Conservation (phyloP, 2,329 filamentous ascomycete genomes). For the Cladorrhinum sp. region DNA sequence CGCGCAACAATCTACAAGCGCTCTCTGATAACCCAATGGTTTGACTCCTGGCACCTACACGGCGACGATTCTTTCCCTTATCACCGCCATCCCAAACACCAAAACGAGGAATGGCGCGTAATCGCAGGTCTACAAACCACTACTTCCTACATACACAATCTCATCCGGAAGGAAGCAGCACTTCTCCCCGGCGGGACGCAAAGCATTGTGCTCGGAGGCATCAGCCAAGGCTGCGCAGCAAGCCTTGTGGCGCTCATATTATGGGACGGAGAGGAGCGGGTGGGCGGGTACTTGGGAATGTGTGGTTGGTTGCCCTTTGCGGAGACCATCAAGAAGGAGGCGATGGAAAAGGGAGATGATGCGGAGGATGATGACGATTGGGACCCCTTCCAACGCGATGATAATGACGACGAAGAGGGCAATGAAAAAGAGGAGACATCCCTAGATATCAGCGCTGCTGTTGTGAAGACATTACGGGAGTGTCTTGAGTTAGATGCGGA, state of each 20-base stretch:
- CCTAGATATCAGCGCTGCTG: background rate
- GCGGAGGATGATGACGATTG: conserved; percentile 15
- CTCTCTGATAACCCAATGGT: conserved; percentile 43
- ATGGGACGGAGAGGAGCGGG: conserved; percentile 38
- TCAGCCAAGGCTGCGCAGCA: conserved; percentile 55
- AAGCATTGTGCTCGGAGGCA: conserved; percentile 46
- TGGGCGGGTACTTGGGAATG: conserved; percentile 43
- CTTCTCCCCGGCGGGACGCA: conserved; percentile 33
- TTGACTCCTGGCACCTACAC: conserved; percentile 34
- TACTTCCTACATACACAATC: conserved; percentile 36
- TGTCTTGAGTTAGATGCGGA: conserved; percentile 22
- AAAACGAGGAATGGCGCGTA: conserved; percentile 33
- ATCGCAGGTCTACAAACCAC: conserved; percentile 42
- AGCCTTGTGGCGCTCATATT: conserved; percentile 41
- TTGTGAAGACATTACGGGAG: conserved; percentile 23
- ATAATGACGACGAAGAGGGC: conserved; percentile 12
- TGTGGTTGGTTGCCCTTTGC: conserved; percentile 45
- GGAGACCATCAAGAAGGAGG: conserved; percentile 26
- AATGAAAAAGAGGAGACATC: background rate
- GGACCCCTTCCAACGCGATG: conserved; percentile 23
- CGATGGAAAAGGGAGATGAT: conserved; percentile 18
- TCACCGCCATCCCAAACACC: background rate
- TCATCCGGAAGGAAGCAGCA: conserved; percentile 37
- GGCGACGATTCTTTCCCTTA: background rate
- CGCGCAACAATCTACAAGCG: conserved; percentile 40